These are phyloP conservation scores for Camelina laxa DNA, from an alignment of 345 rosid genomes.

Conservation along the genomic window DNA sequence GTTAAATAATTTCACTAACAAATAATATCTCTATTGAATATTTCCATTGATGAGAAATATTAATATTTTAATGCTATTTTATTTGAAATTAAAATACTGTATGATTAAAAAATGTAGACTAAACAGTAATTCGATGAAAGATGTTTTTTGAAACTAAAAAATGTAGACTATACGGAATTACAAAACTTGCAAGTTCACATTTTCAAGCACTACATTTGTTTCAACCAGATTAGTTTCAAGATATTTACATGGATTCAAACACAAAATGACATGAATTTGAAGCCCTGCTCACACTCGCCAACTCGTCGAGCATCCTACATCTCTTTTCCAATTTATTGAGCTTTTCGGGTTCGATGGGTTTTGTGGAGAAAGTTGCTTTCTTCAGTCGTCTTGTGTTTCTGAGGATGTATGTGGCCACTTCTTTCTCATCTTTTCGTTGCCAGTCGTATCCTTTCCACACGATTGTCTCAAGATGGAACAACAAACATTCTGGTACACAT, in stretches of 20 bases:
- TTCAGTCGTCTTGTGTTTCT: background rate
- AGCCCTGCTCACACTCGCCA: background rate
- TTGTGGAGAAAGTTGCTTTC: background rate
- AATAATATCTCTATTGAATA: no score
- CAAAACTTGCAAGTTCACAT: background rate
- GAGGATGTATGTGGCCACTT: constrained; percentile 25
- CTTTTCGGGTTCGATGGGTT: background rate
- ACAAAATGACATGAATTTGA: background rate
- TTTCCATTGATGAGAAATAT: no score
- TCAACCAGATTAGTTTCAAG: no score
- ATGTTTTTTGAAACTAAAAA: no score
- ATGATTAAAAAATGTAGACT: background rate
- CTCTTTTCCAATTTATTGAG: background rate
- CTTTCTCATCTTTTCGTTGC: constrained; percentile 8
- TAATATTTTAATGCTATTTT: no score
- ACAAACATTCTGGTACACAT: constrained; percentile 28
- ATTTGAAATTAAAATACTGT: no score
- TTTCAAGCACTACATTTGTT: background rate
- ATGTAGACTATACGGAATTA: no score
- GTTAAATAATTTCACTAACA: no score
- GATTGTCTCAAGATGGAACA: constrained; percentile 16
- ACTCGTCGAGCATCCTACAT: background rate
- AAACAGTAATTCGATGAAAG: no score
- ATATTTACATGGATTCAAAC: background rate
- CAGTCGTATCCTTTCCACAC: constrained; percentile 1